phyloP scores from a whole-genome alignment of 176 grass and related monocot genomes.

The Eragrostis curvula region DNA sequence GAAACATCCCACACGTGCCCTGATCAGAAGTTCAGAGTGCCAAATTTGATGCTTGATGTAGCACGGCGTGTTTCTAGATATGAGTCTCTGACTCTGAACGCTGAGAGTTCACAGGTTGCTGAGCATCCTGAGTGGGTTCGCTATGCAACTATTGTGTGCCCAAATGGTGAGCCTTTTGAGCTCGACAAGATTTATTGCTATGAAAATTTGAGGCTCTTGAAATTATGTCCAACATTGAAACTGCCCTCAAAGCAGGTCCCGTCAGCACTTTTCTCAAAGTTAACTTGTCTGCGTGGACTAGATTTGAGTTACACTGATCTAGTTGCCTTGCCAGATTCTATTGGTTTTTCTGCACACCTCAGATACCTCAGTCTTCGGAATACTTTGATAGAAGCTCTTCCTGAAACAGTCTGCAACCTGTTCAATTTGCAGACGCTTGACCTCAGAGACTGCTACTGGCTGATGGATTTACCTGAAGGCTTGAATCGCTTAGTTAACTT shows the following conservation, averaged over 20 bases:
- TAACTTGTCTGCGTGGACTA: conserved; percentile 41
- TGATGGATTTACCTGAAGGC: conserved; percentile 51
- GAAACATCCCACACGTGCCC: conserved; percentile 26
- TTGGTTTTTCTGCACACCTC: conserved; percentile 53
- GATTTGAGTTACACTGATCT: conserved; percentile 54
- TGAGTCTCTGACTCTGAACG: conserved; percentile 33
- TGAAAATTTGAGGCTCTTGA: conserved; percentile 55
- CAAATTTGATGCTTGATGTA: conserved; percentile 53
- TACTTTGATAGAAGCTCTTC: conserved; percentile 43
- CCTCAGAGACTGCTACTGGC: conserved; percentile 47
- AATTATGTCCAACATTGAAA: conserved; percentile 24
- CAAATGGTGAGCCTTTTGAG: background rate
- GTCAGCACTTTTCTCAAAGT: conserved; percentile 38
- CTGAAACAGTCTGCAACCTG: conserved; percentile 47
- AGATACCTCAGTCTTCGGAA: conserved; percentile 51
- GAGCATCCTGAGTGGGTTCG: conserved; percentile 18
- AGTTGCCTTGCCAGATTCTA: conserved; percentile 40
- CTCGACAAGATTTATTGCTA: conserved; percentile 45
- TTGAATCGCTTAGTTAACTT: conserved; percentile 53
- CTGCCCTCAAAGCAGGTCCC: conserved; percentile 37
- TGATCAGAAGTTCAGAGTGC: conserved; percentile 46
- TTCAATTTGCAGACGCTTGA: conserved; percentile 58
- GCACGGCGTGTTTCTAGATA: conserved; percentile 40
- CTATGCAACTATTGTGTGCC: conserved; percentile 40
- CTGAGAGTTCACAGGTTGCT: background rate